These are phyloP conservation scores for Moricandia arvensis DNA, from an alignment of 345 rosid species.

Conservation along the genomic window DNA sequence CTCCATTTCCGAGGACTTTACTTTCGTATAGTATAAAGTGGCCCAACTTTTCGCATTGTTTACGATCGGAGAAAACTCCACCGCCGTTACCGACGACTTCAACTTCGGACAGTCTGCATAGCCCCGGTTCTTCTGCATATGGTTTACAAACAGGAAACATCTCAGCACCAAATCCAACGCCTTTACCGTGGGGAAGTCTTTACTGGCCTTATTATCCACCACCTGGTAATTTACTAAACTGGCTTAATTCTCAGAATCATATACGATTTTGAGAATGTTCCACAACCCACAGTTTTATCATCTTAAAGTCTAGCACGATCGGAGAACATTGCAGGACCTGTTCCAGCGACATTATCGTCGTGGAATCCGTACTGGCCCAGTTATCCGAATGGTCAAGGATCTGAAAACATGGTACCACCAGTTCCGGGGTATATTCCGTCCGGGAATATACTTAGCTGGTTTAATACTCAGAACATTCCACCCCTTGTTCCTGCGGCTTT, in stretches of 20 bases:
- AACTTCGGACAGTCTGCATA: background rate
- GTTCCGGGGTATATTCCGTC: conserved; percentile 42
- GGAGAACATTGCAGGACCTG: background rate
- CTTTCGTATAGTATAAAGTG: background rate
- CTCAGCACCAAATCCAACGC: background rate
- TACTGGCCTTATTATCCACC: background rate
- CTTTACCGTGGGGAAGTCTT: background rate
- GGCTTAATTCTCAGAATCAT: background rate
- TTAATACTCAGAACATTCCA: background rate
- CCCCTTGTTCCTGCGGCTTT: conserved; percentile 40
- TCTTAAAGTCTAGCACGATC: background rate
- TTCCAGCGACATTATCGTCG: background rate
- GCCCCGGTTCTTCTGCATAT: background rate
- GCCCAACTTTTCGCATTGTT: background rate
- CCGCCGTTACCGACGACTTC: background rate
- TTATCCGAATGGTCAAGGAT: background rate
- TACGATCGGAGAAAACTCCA: background rate
- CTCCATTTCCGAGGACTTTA: background rate
- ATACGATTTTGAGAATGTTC: background rate
- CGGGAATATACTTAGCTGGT: too few relatives aligned
- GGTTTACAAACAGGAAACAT: background rate
- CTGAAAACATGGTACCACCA: too few relatives aligned
- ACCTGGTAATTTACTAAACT: background rate
- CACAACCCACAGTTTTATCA: too few relatives aligned
- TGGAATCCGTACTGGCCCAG: background rate